These are phyloP conservation scores for Dillenia turbinata DNA, from an alignment of 164 flowering plant species.

Conservation along the genomic window DNA sequence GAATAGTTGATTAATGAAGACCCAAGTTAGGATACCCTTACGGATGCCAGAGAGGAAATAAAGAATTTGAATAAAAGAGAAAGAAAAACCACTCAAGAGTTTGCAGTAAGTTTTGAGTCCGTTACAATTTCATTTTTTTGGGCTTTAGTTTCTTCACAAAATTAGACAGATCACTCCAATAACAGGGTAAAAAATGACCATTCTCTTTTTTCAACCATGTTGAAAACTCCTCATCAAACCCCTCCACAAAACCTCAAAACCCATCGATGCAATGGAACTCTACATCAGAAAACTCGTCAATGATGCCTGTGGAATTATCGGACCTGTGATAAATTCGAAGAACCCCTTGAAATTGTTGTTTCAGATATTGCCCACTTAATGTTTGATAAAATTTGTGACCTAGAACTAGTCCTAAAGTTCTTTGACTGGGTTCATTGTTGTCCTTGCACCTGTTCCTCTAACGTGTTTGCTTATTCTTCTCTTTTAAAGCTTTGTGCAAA, in stretches of 20 bases:
- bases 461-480: conserved; percentile 55
- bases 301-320: conserved; percentile 37
- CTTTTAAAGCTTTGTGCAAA: conserved; percentile 57
- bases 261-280: conserved; percentile 11
- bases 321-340: conserved; percentile 35
- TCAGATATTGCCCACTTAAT: conserved; percentile 54
- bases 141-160: no score
- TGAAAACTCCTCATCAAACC: conserved; percentile 56
- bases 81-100: no score
- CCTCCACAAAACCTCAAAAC: conserved; percentile 22
- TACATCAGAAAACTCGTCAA: conserved; percentile 28
- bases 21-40: no score
- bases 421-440: conserved; percentile 36
- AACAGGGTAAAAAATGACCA: no score
- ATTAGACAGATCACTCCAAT: no score
- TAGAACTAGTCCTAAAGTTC: conserved; percentile 51
- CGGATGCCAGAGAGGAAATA: no score
- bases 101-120: no score
- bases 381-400: conserved; percentile 44
- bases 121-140: no score
- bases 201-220: conserved; percentile 1
- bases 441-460: conserved; percentile 23
- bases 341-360: conserved; percentile 30
- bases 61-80: no score
- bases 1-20: no score